Evolutionary conservation across 192 early-diverging fungal species (phyloP).

Genomic region (Linnemannia hyalina): DNA sequence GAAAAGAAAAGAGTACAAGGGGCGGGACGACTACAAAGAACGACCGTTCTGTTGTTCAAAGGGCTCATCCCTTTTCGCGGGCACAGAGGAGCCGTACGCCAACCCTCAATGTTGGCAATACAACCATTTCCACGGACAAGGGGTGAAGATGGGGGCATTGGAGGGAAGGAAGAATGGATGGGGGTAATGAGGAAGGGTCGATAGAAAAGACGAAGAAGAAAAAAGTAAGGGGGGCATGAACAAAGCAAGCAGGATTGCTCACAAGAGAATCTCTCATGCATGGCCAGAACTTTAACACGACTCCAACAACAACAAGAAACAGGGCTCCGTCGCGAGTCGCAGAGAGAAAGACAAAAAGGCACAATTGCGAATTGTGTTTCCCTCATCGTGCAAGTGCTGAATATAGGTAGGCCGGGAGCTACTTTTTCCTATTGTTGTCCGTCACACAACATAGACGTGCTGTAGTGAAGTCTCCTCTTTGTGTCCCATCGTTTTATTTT

Average conservation of each 20-base stretch:
- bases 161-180: background rate
- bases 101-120: background rate
- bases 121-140: background rate
- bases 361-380: background rate
- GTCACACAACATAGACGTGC: background rate
- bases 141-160: background rate
- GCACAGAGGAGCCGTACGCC: background rate
- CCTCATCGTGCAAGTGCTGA: background rate
- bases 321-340: background rate
- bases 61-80: background rate
- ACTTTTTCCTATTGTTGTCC: background rate
- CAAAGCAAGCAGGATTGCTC: slow-evolving; percentile 6
- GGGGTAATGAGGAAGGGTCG: background rate
- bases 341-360: background rate
- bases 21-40: background rate
- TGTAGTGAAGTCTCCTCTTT: background rate
- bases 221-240: slow-evolving; percentile 14
- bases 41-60: background rate
- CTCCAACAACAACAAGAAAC: background rate
- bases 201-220: background rate
- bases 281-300: slow-evolving; percentile 13
- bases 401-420: background rate
- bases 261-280: slow-evolving; percentile 8
- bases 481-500: background rate
- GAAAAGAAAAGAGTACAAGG: slow-evolving; percentile 2